phyloP scores from a whole-genome alignment of 1,284 basidiomycete genomes.

The Ceratobasidium sp. region DNA sequence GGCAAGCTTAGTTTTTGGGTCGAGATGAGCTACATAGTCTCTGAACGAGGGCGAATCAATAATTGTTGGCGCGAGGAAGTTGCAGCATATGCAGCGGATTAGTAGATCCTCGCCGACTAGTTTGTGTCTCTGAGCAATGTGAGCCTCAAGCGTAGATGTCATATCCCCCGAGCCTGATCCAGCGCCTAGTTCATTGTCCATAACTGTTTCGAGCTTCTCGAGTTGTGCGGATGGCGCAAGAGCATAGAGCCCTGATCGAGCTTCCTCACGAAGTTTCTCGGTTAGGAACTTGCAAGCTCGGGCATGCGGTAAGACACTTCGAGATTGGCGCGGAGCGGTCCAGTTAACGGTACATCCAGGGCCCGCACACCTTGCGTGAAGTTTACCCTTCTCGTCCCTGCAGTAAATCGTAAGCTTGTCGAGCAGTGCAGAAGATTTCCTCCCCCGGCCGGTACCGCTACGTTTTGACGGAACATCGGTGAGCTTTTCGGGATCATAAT shows the following conservation, averaged over 20 bases:
- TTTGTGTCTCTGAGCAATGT: neutral
- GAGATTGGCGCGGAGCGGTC: neutral
- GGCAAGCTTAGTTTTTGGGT: neutral
- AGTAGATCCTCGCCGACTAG: neutral
- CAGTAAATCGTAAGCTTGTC: neutral
- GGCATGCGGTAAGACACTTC: neutral
- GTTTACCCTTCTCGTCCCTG: too few relatives aligned
- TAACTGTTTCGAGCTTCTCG: neutral
- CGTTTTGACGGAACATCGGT: neutral
- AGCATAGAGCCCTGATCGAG: neutral
- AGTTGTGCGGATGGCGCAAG: neutral
- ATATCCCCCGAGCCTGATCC: neutral
- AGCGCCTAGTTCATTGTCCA: neutral
- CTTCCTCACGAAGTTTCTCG: neutral
- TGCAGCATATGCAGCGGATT: neutral
- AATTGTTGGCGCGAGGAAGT: conserved; percentile 1
- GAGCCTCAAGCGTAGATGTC: neutral
- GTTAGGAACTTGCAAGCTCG: neutral
- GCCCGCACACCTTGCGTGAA: neutral
- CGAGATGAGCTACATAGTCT: neutral
- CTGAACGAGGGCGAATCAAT: neutral
- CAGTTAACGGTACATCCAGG: neutral
- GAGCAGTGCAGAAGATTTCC: conserved; percentile 5
- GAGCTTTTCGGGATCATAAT: neutral
- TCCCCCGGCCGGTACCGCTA: neutral